Evolutionary conservation across 768 basidiomycete genomes (phyloP).

Genomic region (Leccinum longicurvipes): DNA sequence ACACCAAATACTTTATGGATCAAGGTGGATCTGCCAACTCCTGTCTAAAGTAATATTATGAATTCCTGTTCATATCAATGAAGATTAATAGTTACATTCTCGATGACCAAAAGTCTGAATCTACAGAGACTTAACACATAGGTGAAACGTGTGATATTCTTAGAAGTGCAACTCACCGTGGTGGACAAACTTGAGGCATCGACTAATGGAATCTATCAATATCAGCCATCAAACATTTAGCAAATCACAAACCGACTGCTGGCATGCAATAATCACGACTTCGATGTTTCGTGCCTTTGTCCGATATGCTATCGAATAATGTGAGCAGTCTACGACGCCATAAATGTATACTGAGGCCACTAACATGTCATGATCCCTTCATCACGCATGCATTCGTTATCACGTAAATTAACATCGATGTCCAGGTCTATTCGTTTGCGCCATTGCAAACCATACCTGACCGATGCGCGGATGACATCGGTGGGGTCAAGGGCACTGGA

Average conservation of each 20-base stretch:
- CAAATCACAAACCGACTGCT: neutral
- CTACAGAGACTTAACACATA: neutral
- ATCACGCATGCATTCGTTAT: neutral
- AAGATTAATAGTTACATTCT: slow-evolving; percentile 4
- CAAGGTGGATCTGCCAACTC: slow-evolving; percentile 16
- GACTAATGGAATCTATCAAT: neutral
- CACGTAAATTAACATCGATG: slow-evolving; percentile 4
- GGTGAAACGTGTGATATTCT: no score
- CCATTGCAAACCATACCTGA: no score
- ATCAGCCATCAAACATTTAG: neutral
- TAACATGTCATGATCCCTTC: slow-evolving; percentile 3
- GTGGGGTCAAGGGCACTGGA: neutral
- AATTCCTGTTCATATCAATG: neutral
- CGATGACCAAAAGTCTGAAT: slow-evolving; percentile 13
- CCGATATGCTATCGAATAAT: slow-evolving; percentile 6
- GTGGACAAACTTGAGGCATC: neutral
- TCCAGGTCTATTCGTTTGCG: neutral
- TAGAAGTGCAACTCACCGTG: slow-evolving; percentile 1
- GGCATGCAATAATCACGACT: slow-evolving; percentile 1
- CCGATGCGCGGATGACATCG: neutral
- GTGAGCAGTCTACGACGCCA: neutral
- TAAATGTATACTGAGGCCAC: neutral
- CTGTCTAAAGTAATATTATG: slow-evolving; percentile 1
- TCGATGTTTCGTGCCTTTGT: slow-evolving; percentile 9
- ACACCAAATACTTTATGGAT: no score